phyloP scores from a whole-genome alignment of 305 asterid genomes.

The Solanum hybrid region DNA sequence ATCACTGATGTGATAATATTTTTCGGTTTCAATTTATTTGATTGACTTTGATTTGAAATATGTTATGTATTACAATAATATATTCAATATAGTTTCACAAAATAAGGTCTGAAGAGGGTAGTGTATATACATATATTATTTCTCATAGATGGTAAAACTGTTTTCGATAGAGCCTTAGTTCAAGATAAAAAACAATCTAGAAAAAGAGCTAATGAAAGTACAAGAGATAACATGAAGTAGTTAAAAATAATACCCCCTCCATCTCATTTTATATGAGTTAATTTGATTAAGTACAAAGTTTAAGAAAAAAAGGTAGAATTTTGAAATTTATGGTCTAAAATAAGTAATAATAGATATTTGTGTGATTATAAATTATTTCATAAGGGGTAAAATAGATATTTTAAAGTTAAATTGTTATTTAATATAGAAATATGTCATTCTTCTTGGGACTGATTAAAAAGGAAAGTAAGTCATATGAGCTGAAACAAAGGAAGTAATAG shows the following conservation, averaged over 20 bases:
- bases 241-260: too few relatives aligned
- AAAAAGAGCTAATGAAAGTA: background rate
- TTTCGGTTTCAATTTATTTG: background rate
- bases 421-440: too few relatives aligned
- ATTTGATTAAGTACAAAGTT: too few relatives aligned
- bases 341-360: too few relatives aligned
- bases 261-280: background rate
- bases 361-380: background rate
- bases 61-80: background rate
- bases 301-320: background rate
- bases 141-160: too few relatives aligned
- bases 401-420: too few relatives aligned
- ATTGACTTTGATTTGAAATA: background rate
- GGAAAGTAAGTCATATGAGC: too few relatives aligned
- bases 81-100: background rate
- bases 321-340: background rate
- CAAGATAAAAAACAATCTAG: too few relatives aligned
- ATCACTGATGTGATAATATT: background rate
- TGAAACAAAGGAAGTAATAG: background rate
- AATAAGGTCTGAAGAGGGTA: background rate
- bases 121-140: background rate
- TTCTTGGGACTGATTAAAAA: rapidly evolving
- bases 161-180: too few relatives aligned
- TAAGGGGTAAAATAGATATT: background rate
- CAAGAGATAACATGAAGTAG: background rate